Base-by-base conservation (phyloP, 169 alveolate genomes). In the Neospora caninum region DNA sequence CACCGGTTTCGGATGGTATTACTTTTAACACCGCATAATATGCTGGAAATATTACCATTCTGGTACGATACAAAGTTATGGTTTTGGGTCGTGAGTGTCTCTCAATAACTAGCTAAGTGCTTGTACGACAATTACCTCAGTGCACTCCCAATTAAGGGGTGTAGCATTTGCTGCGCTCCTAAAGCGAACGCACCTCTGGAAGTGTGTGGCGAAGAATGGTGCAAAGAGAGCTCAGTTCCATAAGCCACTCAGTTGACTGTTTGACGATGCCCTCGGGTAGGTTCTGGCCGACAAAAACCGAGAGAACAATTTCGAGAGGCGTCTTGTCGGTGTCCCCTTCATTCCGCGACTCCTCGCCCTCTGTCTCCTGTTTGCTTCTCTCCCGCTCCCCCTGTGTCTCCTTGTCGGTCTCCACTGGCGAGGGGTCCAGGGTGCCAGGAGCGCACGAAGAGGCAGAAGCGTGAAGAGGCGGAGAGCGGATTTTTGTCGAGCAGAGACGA, bases 181-280 rank as follows among this genome's bases (percentile, higher is more conserved):
- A 27, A 64, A 64, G n/a, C 7, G 34, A 64, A 16, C n/a, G 22
- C n/a, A 78, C 86, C 86, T 78, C 86, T 10, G 45, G 39, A 36
- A 22, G 43, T 22, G 86, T 78, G 86, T 78, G 86, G 45, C 45
- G 86, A 2, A 78, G 86, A 78, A 78, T 78, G 49, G 39, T 78
- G 45, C 39, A 38, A 25, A 78, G 86, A 78, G n/a, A 78, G 49
- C 49, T 36, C 2, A 78, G 86, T 38, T 78, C 86, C 86, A 78
- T 2, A 29, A 78, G 39, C 86, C 86, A 78, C 45, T 78, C 86
- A 6, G 86, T 78, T 43, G 86, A 78, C n/a, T 78, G 86, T 78
- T 78, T 78, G 49, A 16, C 45, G 45, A 78, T 78, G 39, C 49
- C 45, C 29, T 36, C 86, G n/a, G 86, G 39, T n/a, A 13, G 49